Evolutionary conservation across 2,329 filamentous ascomycete species (phyloP).

Genomic region (Dactylonectria estremocensis): DNA sequence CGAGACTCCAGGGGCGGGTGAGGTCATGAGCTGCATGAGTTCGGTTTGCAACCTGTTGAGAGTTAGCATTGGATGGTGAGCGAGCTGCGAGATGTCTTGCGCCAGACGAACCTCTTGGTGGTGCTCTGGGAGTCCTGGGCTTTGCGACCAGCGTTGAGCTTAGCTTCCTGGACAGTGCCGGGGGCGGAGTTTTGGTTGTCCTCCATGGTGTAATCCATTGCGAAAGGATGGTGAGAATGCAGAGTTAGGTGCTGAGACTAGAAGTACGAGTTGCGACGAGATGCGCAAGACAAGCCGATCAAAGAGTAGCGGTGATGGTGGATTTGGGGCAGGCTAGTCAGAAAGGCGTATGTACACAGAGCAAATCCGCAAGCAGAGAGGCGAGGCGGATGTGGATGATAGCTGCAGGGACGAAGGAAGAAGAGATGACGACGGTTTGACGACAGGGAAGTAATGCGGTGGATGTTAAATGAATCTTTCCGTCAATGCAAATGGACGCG

Average conservation of each 20-base stretch:
- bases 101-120: constrained; percentile 76
- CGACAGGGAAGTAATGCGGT: constrained; percentile 28
- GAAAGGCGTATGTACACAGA: constrained; percentile 28
- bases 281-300: constrained; percentile 3
- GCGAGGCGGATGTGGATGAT: constrained; percentile 33
- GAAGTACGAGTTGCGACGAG: constrained; percentile 21
- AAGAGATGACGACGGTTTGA: constrained; percentile 22
- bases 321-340: constrained; percentile 18
- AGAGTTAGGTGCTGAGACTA: constrained; percentile 12
- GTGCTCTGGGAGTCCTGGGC: constrained; percentile 80
- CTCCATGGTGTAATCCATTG: constrained; percentile 63
- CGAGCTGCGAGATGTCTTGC: constrained; percentile 7
- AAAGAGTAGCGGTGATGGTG: constrained; percentile 13
- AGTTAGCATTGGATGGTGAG: constrained; percentile 26
- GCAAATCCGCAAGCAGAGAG: constrained; percentile 43
- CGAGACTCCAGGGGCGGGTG: constrained; percentile 91
- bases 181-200: constrained; percentile 78
- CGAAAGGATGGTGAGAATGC: constrained; percentile 28
- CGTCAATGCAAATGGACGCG: constrained; percentile 9
- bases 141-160: constrained; percentile 71
- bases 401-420: constrained; percentile 26
- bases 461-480: constrained; percentile 13
- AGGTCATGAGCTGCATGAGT: constrained; percentile 98
- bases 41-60: constrained; percentile 88
- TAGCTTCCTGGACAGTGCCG: constrained; percentile 73